Evolutionary conservation across 2,329 filamentous ascomycete species (phyloP).

Genomic region (Albifimbria verrucaria): DNA sequence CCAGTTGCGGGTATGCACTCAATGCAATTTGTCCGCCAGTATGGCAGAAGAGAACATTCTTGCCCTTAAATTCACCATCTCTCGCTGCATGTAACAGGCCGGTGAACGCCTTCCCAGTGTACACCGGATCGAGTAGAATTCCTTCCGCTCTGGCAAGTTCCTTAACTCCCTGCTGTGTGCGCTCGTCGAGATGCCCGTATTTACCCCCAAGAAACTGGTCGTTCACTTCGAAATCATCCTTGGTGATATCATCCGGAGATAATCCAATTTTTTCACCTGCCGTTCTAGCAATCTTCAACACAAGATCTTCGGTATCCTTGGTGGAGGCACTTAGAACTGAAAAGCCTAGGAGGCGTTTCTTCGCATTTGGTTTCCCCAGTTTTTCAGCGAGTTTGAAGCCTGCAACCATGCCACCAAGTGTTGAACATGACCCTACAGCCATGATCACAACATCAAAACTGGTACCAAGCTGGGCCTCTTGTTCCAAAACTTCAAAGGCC

Average conservation of each 20-base stretch:
- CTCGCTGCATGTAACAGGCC: constrained; percentile 8
- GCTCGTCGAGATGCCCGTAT: constrained; percentile 9
- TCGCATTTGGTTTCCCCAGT: constrained; percentile 14
- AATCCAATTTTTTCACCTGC: constrained; percentile 5
- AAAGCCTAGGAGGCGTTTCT: background rate
- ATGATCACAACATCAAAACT: constrained; percentile 60
- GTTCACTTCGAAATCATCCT: constrained; percentile 10
- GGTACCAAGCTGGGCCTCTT: constrained; percentile 51
- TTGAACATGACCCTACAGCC: constrained; percentile 62
- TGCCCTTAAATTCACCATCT: constrained; percentile 2
- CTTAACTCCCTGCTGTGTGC: constrained; percentile 6
- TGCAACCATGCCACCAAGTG: constrained; percentile 63
- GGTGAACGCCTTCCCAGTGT: constrained; percentile 12
- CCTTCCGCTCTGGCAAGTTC: constrained; percentile 9
- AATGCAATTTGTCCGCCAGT: constrained; percentile 11
- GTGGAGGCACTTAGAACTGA: background rate
- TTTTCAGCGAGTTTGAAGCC: constrained; percentile 59
- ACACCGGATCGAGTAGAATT: constrained; percentile 6
- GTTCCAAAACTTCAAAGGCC: constrained; percentile 58
- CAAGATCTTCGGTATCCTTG: background rate
- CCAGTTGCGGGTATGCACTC: constrained; percentile 4
- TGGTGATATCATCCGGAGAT: constrained; percentile 1
- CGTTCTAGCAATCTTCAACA: constrained; percentile 5
- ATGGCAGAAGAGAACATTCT: constrained; percentile 10
- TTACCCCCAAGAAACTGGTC: background rate